These are phyloP conservation scores for Phytophthora vignae DNA, from an alignment of 352 stramenopile genomes.

Conservation along the genomic window DNA sequence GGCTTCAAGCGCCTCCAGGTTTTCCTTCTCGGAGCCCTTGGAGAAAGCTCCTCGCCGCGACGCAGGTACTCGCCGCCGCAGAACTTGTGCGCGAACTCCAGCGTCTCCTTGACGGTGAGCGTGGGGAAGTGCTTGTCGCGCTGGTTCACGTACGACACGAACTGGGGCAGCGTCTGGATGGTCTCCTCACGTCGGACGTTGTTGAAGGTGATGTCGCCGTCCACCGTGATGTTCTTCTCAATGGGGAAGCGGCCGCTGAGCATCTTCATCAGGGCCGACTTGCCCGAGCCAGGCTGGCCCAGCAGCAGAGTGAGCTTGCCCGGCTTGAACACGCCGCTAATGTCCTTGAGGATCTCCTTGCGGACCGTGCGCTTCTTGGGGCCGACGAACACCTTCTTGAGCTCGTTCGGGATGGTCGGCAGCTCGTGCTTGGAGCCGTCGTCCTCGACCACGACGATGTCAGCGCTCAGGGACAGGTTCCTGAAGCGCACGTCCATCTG, in stretches of 20 bases:
- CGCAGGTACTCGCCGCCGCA: conserved; percentile 10
- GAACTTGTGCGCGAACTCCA: conserved; percentile 52
- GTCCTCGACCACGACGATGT: conserved; percentile 4
- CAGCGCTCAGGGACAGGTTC: not conserved
- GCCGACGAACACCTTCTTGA: not conserved
- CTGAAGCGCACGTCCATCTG: conserved; percentile 1
- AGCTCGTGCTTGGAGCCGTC: conserved; percentile 4
- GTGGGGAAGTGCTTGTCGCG: conserved; percentile 55
- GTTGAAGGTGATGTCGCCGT: conserved; percentile 18
- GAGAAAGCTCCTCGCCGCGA: conserved; percentile 21
- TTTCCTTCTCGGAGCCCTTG: conserved; percentile 4
- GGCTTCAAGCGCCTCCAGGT: conserved; percentile 14
- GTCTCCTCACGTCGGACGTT: not conserved
- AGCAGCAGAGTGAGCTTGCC: conserved; percentile 24
- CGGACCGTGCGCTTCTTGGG: conserved; percentile 10
- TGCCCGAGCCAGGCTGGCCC: conserved; percentile 17
- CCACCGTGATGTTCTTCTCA: conserved; percentile 21
- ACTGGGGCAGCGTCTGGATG: conserved; percentile 32
- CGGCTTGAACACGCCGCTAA: conserved; percentile 19
- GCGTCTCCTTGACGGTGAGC: conserved; percentile 56
- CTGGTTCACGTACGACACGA: conserved; percentile 52
- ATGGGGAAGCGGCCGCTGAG: conserved; percentile 25
- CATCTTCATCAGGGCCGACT: conserved; percentile 43
- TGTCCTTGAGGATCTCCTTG: conserved; percentile 26
- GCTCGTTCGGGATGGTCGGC: conserved; percentile 4